These are phyloP conservation scores for Fusarium sp. DNA, from an alignment of 2,329 filamentous ascomycete genomes.

Conservation along the genomic window DNA sequence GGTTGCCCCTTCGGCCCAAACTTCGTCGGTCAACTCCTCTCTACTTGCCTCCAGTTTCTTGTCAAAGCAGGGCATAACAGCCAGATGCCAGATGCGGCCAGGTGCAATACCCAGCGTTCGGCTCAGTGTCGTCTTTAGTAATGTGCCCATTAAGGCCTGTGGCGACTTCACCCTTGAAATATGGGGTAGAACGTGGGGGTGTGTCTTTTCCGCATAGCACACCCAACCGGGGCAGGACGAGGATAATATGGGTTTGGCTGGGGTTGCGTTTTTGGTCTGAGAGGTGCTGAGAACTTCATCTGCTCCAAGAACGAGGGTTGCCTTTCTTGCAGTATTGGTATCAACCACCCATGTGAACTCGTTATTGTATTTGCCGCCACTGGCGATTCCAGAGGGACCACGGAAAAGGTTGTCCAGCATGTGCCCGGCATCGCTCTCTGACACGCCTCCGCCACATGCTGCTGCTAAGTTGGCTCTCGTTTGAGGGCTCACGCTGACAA, in stretches of 20 bases:
- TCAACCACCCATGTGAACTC: slow-evolving; percentile 91
- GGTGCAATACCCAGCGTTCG: slow-evolving; percentile 76
- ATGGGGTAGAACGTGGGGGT: slow-evolving; percentile 91
- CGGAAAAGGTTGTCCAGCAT: slow-evolving; percentile 84
- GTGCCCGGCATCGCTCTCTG: slow-evolving; percentile 76
- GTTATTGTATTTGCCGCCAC: slow-evolving; percentile 76
- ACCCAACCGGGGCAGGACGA: slow-evolving; percentile 98
- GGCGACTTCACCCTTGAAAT: slow-evolving; percentile 92
- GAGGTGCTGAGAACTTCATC: slow-evolving; percentile 68
- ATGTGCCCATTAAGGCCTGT: slow-evolving; percentile 88
- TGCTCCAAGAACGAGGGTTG: slow-evolving; percentile 81
- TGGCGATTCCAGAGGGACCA: slow-evolving; percentile 73
- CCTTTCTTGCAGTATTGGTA: slow-evolving; percentile 84
- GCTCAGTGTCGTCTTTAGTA: slow-evolving; percentile 87
- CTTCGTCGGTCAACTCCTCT: slow-evolving; percentile 84
- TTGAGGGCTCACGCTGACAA: slow-evolving; percentile 94
- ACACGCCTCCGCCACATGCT: slow-evolving; percentile 76
- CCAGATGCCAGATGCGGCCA: slow-evolving; percentile 89
- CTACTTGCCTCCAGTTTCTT: slow-evolving; percentile 98
- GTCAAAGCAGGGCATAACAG: slow-evolving; percentile 98
- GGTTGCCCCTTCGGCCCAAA: slow-evolving; percentile 68
- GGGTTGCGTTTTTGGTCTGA: slow-evolving; percentile 29
- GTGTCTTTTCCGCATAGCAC: slow-evolving; percentile 98
- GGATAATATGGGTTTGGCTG: slow-evolving; percentile 73
- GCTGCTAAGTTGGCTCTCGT: slow-evolving; percentile 88